Percentiles rank a stretch among this genome's conserved stretches.
phyloP scores from a whole-genome alignment of 306 rosid genomes.

The Casuarina glauca region DNA sequence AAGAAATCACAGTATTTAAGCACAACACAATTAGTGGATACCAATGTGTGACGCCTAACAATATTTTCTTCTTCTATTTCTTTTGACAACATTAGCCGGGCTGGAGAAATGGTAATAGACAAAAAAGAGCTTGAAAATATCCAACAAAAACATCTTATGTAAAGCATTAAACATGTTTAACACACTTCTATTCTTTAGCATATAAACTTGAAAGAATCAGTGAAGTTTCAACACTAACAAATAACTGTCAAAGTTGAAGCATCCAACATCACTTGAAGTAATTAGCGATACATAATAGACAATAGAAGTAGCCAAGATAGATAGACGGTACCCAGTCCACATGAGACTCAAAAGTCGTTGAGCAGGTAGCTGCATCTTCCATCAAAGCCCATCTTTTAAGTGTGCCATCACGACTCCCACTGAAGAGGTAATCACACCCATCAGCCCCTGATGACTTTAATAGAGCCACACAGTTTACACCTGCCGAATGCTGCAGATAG shows the following conservation, averaged over 20 bases:
- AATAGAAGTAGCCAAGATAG: slow-evolving; percentile 7
- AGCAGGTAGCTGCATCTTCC: slow-evolving; percentile 74
- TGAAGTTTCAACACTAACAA: not conserved
- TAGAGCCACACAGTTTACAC: slow-evolving; percentile 82
- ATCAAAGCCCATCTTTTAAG: slow-evolving; percentile 81
- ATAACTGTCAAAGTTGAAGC: slow-evolving; percentile 1
- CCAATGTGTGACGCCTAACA: not conserved
- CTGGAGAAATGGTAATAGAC: not conserved
- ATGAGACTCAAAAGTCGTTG: slow-evolving; percentile 96
- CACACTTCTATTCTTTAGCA: not conserved
- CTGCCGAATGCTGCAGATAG: slow-evolving; percentile 88
- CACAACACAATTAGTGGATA: not conserved
- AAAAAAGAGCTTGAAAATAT: not conserved
- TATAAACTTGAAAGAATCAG: not conserved
- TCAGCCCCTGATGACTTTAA: slow-evolving; percentile 55
- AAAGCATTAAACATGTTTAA: not conserved
- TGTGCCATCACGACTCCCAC: slow-evolving; percentile 99
- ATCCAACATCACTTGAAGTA: not conserved
- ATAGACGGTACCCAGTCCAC: slow-evolving; percentile 87
- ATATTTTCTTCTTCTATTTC: not conserved
- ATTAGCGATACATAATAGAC: not conserved
- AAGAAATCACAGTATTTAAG: not conserved
- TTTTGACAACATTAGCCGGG: not conserved
- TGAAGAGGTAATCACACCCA: slow-evolving; percentile 74
- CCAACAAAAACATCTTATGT: not conserved